Conservation (phyloP, 1,284 basidiomycete species). For the Naganishia sp. region DNA sequence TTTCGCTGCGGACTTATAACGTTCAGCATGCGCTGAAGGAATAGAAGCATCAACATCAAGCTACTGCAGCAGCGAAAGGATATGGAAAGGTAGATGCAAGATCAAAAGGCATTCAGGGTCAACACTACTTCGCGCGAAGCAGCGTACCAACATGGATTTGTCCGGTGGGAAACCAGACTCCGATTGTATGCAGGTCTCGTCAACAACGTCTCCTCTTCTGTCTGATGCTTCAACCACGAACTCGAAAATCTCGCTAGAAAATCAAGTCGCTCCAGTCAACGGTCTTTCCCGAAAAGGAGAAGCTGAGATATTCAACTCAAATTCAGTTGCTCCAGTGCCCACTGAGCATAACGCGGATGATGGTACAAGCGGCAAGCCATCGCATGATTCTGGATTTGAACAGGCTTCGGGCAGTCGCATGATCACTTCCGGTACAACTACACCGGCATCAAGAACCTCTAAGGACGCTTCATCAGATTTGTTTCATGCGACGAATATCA, state of each 20-base stretch:
- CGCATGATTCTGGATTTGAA: conserved; percentile 8
- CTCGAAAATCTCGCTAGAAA: too few relatives aligned
- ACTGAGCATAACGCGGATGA: neutral
- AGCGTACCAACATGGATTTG: neutral
- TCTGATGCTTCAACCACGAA: too few relatives aligned
- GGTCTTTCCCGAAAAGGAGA: too few relatives aligned
- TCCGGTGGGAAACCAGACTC: neutral
- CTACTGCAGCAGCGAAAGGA: too few relatives aligned
- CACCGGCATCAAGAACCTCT: conserved; percentile 1
- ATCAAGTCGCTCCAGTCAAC: too few relatives aligned
- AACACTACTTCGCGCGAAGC: too few relatives aligned
- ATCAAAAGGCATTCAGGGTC: too few relatives aligned
- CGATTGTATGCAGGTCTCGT: neutral
- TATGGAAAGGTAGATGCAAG: too few relatives aligned
- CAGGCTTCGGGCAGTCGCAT: neutral
- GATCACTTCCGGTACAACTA: neutral
- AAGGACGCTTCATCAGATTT: conserved; percentile 21
- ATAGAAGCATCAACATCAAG: too few relatives aligned
- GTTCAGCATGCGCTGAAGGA: too few relatives aligned
- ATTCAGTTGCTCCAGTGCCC: neutral
- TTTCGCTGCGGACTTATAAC: too few relatives aligned
- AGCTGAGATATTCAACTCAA: neutral
- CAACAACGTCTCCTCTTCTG: too few relatives aligned
- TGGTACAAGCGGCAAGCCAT: neutral
- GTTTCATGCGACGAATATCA: conserved; percentile 17